Base-by-base conservation (phyloP, 2,329 filamentous ascomycete genomes). In the Coniella lustricola region DNA sequence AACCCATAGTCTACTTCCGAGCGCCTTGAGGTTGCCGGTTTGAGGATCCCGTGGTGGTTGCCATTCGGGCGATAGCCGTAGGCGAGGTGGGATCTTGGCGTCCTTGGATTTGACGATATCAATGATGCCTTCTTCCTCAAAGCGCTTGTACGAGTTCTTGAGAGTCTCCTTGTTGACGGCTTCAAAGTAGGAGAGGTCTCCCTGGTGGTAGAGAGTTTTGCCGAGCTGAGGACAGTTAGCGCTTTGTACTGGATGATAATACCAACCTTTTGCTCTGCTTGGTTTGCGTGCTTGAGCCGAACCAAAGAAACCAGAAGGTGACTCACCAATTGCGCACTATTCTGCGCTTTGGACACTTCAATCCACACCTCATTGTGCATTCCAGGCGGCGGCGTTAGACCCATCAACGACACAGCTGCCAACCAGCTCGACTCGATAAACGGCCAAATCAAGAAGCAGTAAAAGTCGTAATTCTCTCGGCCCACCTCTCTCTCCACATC, bases 141-240 rank as follows among this genome's bases (percentile, higher is more conserved):
- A 95, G 14, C 89, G 81, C 33, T 81, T 76, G 66, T 91, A 96
- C 0, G 90, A 85, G 65, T 98, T 98, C 62, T 93, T 95, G 49
- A 98, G 77, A 0, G 90, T 95, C 66, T 98, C 91, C 60, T 96
- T 96, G 73, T 98, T 98, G 55, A 98, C 91, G 3, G 93, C 90
- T 68, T 98, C 93, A 57, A 96, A 97, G 68, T 98, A 98, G 25
- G 85, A 90, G 9, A 98, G 79, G 60, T 98, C 93, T 48, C 93
- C 93, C 70, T 98, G 91, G 63, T 98, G 91, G 62, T 96, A 98
- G 1, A 98, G 76, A 0, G 93, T 97, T 68, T 98, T 97, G 47
- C 93, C 93, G 25, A 96, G 80, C 79, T 91, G 58, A 22, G n/a
- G n/a, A n/a, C n/a, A 37, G 7, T 29, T 31, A 7, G n/a, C 17